These are phyloP conservation scores for Wickerhamiella alocasiicola DNA, from an alignment of 805 yeast species.

Conservation along the genomic window DNA sequence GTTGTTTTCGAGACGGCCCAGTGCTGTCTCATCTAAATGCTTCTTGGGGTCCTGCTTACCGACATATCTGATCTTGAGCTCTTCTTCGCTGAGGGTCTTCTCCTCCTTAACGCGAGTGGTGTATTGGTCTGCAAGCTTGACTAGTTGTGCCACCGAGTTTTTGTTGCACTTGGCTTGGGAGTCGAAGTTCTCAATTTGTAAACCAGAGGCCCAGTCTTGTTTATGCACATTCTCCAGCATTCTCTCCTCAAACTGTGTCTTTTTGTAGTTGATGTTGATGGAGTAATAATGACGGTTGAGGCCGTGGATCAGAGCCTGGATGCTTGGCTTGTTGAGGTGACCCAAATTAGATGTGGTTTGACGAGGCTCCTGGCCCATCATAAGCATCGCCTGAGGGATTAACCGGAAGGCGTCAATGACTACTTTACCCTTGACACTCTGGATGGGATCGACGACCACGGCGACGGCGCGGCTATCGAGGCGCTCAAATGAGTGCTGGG, in stretches of 20 bases:
- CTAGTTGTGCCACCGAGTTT: slow-evolving; percentile 64
- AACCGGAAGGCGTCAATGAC: slow-evolving; percentile 97
- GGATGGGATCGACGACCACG: slow-evolving; percentile 96
- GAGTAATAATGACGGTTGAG: slow-evolving; percentile 94
- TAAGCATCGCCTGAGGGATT: slow-evolving; percentile 71
- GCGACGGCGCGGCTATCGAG: slow-evolving; percentile 94
- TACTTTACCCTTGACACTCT: slow-evolving; percentile 96
- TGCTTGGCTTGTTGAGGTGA: slow-evolving; percentile 86
- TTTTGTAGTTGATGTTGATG: slow-evolving; percentile 84
- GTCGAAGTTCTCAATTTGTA: slow-evolving; percentile 63
- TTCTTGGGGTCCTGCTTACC: slow-evolving; percentile 99
- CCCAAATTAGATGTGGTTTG: slow-evolving; percentile 96
- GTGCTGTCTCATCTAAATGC: slow-evolving; percentile 84
- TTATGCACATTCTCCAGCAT: slow-evolving; percentile 92
- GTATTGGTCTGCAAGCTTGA: slow-evolving; percentile 79
- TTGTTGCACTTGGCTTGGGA: slow-evolving; percentile 65
- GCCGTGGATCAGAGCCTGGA: slow-evolving; percentile 94
- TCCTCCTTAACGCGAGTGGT: slow-evolving; percentile 88
- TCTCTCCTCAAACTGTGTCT: slow-evolving; percentile 81
- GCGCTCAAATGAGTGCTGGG: slow-evolving; percentile 96
- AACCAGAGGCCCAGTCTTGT: slow-evolving; percentile 90
- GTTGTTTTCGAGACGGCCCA: slow-evolving; percentile 74
- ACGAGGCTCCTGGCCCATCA: slow-evolving; percentile 97
- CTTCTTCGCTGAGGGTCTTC: slow-evolving; percentile 74
- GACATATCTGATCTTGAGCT: slow-evolving; percentile 87